Evolutionary conservation across 1,284 basidiomycete species (phyloP).

Genomic region (Mycosarcoma maydis): DNA sequence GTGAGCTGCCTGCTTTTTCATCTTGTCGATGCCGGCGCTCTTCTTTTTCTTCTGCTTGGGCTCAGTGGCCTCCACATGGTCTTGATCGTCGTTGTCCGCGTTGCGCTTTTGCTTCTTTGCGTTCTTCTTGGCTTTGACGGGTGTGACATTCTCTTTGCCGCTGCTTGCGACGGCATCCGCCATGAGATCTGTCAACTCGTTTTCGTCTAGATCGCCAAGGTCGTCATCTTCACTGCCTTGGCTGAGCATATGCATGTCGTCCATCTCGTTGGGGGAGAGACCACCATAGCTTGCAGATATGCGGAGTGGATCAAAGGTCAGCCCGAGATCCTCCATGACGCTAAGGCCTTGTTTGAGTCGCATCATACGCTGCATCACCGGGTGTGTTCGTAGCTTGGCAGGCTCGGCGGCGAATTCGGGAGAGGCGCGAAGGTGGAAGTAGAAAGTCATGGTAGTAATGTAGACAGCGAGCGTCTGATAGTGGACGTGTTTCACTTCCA

Average conservation of each 20-base stretch:
- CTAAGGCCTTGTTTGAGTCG: constrained; percentile 84
- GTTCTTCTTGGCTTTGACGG: constrained; percentile 15
- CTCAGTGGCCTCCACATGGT: constrained; percentile 4
- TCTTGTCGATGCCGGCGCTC: no score
- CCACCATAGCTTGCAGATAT: constrained; percentile 16
- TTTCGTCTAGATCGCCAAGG: constrained; percentile 50
- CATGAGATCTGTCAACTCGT: constrained; percentile 52
- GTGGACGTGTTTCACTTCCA: constrained; percentile 51
- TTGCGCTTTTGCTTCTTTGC: constrained; percentile 12
- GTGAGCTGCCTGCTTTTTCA: constrained; percentile 22
- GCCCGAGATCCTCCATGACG: constrained; percentile 72
- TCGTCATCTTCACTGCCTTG: constrained; percentile 55
- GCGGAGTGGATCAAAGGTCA: constrained; percentile 45
- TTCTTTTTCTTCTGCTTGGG: constrained; percentile 21
- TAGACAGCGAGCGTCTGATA: constrained; percentile 84
- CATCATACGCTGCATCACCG: constrained; percentile 82
- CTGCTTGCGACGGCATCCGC: constrained; percentile 43
- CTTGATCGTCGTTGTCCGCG: constrained; percentile 11
- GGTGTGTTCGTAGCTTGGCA: constrained; percentile 66
- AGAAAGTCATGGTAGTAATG: constrained; percentile 88
- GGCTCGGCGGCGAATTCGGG: constrained; percentile 63
- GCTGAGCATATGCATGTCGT: constrained; percentile 47
- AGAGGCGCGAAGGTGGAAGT: constrained; percentile 80
- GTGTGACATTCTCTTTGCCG: constrained; percentile 43
- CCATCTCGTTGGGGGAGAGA: constrained; percentile 30